Evolutionary conservation across 441 rosid genomes (phyloP).

Genomic region (Arabidopsis hybrid): DNA sequence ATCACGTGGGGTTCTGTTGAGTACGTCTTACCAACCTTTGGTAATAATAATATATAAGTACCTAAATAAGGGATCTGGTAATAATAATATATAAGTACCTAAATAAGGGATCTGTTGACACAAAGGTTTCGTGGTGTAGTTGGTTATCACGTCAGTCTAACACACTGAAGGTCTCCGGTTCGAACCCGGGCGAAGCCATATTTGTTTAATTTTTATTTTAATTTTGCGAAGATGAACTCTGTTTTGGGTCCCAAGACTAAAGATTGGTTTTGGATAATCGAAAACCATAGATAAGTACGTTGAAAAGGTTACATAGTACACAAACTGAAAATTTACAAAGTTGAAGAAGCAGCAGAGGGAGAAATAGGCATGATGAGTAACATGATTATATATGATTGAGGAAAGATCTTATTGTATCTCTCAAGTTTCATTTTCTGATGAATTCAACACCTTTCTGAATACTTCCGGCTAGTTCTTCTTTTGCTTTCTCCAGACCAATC

Average conservation of each 20-base stretch:
- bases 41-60: accelerated
- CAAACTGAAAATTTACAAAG: slow-evolving; percentile 36
- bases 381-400: slow-evolving; percentile 12
- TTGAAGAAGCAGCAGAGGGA: slow-evolving; percentile 25
- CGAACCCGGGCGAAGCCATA: slow-evolving; percentile 86
- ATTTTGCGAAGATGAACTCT: background rate
- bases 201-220: too few relatives aligned
- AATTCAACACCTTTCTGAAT: slow-evolving; percentile 70
- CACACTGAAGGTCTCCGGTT: slow-evolving; percentile 99
- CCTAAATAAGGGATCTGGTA: too few relatives aligned
- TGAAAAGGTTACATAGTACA: slow-evolving; percentile 11
- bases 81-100: too few relatives aligned
- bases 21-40: slow-evolving; percentile 29
- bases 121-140: slow-evolving; percentile 86
- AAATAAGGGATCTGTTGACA: too few relatives aligned
- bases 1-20: slow-evolving; percentile 25
- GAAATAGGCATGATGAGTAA: slow-evolving; percentile 10
- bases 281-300: slow-evolving; percentile 24
- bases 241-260: background rate
- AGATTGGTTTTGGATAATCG: background rate
- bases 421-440: slow-evolving; percentile 55
- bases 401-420: slow-evolving; percentile 23
- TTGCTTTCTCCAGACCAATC: slow-evolving; percentile 74
- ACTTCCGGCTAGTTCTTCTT: slow-evolving; percentile 69
- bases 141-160: slow-evolving; percentile 99